Evolutionary conservation across 441 rosid genomes (phyloP).

Genomic region (Metrosideros polymorpha): DNA sequence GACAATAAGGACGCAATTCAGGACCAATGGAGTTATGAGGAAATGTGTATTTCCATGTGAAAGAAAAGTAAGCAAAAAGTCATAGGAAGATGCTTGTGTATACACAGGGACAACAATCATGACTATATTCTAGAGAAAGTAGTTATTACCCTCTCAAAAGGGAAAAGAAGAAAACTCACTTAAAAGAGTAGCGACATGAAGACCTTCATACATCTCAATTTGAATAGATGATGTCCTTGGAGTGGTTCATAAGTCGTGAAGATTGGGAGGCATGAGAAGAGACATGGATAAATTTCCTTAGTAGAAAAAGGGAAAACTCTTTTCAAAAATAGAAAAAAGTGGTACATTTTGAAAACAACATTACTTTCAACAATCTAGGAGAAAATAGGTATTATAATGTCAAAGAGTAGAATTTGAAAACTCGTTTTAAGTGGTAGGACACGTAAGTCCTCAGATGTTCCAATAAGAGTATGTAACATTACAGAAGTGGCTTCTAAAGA

Average conservation of each 20-base stretch:
- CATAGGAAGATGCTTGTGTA: not conserved
- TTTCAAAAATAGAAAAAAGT: not conserved
- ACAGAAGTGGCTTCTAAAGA: not conserved
- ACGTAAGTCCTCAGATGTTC: not conserved
- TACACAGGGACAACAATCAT: not conserved
- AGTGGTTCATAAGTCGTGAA: not conserved
- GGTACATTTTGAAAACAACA: not conserved
- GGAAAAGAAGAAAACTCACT: not conserved
- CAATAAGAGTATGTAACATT: not conserved
- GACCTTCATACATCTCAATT: not conserved
- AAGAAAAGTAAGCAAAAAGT: not conserved
- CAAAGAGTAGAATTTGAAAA: not conserved
- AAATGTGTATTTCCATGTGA: not conserved
- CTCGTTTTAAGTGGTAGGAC: not conserved
- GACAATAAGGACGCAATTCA: not conserved
- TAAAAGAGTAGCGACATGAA: not conserved
- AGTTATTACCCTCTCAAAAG: not conserved
- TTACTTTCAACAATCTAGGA: not conserved
- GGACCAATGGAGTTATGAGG: not conserved
- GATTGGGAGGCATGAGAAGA: not conserved
- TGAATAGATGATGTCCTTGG: not conserved
- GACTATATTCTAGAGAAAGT: not conserved
- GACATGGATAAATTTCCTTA: not conserved
- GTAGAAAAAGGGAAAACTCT: not conserved
- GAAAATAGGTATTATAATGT: not conserved